phyloP scores from a whole-genome alignment of 2,329 filamentous ascomycete genomes.

The Teratosphaeriaceae sp. region DNA sequence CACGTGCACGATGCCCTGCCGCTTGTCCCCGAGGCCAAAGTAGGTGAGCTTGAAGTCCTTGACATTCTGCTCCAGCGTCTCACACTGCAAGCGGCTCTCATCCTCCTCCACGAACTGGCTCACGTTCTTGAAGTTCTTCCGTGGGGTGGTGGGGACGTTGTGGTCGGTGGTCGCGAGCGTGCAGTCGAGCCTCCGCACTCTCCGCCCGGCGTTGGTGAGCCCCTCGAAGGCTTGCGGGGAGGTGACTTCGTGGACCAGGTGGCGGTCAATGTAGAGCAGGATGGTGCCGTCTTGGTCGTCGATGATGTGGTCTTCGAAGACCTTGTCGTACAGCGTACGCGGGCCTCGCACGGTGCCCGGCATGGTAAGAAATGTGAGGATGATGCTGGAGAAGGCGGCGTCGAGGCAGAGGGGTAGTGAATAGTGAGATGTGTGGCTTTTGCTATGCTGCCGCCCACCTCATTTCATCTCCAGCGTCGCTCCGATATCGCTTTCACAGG shows the following conservation, averaged over 20 bases:
- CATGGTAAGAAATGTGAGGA: constrained; percentile 12
- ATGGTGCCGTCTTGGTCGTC: constrained; percentile 90
- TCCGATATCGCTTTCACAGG: no score
- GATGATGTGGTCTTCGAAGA: constrained; percentile 89
- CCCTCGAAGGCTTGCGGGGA: constrained; percentile 98
- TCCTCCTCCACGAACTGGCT: constrained; percentile 90
- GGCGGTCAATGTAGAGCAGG: constrained; percentile 89
- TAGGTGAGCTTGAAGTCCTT: constrained; percentile 95
- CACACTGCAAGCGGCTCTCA: constrained; percentile 87
- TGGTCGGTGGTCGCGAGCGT: constrained; percentile 96
- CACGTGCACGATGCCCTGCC: constrained; percentile 97
- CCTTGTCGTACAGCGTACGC: constrained; percentile 92
- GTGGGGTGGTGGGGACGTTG: constrained; percentile 86
- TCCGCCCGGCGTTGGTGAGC: constrained; percentile 77
- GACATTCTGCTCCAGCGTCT: constrained; percentile 95
- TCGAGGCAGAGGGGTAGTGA: neutral
- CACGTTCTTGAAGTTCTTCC: constrained; percentile 91
- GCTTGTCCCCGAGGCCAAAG: constrained; percentile 92
- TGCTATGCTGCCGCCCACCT: no score
- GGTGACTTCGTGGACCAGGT: constrained; percentile 97
- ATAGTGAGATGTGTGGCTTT: no score
- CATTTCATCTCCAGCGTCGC: no score
- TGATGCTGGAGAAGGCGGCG: no score
- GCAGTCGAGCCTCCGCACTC: constrained; percentile 90
- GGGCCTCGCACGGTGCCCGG: constrained; percentile 21